Base-by-base conservation (phyloP, 2,329 filamentous ascomycete species). In the Fusarium sp. region DNA sequence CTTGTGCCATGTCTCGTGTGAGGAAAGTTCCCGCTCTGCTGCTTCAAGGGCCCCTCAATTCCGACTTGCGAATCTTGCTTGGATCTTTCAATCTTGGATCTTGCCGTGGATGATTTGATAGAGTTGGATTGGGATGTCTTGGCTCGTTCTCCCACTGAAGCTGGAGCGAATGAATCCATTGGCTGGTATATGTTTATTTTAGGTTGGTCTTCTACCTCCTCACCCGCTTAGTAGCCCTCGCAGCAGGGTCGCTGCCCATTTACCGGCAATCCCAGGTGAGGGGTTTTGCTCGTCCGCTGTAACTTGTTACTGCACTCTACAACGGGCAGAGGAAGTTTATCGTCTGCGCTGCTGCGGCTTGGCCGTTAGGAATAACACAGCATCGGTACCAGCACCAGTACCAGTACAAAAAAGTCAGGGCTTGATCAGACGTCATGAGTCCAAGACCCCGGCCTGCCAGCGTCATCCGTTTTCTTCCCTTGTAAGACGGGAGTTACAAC, bases 391-490 rank as follows among this genome's bases (percentile, higher is more conserved):
- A 20, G 39, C 13, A 20, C 19, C 24, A 10, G 26, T 28, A 10
- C 28, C 45, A 41, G 26, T 28, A 19, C 20, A 28, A 9, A 19
- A 41, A 20, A 9, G 46, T 22, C 30, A 39, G 32, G 57, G 20
- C 26, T 59, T 49, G 56, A 14, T 41, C 28, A 46, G 24, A 58
- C 62, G 56, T 67, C 65, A 68, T 67, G 56, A 62, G 62, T 58
- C 46, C 8, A 35, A 15, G 37, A 54, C 51, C 60, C 48, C 28
- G 53, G 45, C 49, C 41, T 70, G 50, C 47, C 54, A 64, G 37
- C 67, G 67, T 70, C 67, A 70, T 70, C 41, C 46, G 53, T 60
- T 70, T 54, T 70, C 28, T 51, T 53, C 19, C 10, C n/a, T 46
- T 61, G 37, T 52, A 32, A 40, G 33, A 64, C 52, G 35, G n/a